Percentiles rank a stretch among this genome's conserved stretches.
These are phyloP conservation scores for Elaphomyces granulatus DNA, from an alignment of 495 filamentous ascomycete species.

Conservation along the genomic window DNA sequence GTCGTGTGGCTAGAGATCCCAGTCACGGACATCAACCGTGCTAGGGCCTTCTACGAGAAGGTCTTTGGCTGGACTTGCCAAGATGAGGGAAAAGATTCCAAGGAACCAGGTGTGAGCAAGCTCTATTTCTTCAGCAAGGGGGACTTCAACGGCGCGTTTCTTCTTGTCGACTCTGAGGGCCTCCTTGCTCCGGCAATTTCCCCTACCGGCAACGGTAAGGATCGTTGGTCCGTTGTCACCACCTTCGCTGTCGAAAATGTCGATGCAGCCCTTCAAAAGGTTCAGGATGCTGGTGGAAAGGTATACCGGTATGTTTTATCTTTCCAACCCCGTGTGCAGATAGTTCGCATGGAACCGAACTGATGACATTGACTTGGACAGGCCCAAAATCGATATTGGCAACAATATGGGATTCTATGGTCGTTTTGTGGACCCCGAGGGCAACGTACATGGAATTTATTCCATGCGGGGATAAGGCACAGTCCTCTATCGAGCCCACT, in stretches of 20 bases:
- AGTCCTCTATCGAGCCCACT: no score
- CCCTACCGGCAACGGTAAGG: no score
- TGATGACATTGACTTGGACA: no score
- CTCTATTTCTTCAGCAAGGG: slow-evolving; percentile 2
- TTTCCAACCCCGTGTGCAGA: no score
- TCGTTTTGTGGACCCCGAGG: no score
- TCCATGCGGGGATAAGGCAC: no score
- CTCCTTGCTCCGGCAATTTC: no score
- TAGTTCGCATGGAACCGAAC: no score
- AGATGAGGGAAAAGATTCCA: not conserved
- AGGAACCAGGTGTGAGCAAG: not conserved
- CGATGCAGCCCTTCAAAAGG: slow-evolving; percentile 1
- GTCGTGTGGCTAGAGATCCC: slow-evolving; percentile 4
- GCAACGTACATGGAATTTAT: no score
- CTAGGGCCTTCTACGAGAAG: not conserved
- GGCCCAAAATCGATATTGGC: no score
- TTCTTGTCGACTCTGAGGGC: not conserved
- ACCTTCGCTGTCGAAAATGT: not conserved
- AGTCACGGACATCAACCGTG: not conserved
- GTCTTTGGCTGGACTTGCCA: slow-evolving; percentile 1
- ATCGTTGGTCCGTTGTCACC: not conserved
- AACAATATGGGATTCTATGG: no score
- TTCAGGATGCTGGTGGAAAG: not conserved
- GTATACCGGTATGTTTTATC: not conserved
- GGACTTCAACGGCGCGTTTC: not conserved